Evolutionary conservation across 1,139 yeast species (phyloP).

Genomic region (Sugiyamaella sp.): DNA sequence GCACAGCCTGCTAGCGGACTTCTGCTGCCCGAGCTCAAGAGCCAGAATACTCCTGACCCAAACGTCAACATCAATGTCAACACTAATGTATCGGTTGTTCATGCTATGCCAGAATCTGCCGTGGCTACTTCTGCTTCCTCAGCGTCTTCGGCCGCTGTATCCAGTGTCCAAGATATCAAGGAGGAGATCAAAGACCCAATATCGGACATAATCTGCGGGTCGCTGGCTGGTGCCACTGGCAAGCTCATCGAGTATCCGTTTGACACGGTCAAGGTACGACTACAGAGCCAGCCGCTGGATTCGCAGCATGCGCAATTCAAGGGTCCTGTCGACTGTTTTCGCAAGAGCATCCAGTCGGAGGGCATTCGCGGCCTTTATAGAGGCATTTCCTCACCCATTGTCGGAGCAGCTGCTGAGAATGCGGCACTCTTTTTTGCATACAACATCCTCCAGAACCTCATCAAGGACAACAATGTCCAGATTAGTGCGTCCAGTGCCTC

Average conservation of each 20-base stretch:
- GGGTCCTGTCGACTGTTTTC: slow-evolving; percentile 64
- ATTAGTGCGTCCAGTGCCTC: slow-evolving; percentile 22
- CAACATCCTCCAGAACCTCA: slow-evolving; percentile 49
- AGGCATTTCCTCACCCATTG: slow-evolving; percentile 74
- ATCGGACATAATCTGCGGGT: slow-evolving; percentile 42
- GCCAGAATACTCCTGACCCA: no score
- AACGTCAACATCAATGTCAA: no score
- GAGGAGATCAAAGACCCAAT: slow-evolving; percentile 14
- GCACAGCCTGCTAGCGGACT: no score
- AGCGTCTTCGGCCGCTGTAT: neutral
- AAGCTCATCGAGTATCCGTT: slow-evolving; percentile 88
- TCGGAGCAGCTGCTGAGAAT: slow-evolving; percentile 88
- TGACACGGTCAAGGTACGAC: slow-evolving; percentile 86
- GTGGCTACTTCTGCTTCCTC: no score
- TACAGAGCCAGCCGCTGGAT: slow-evolving; percentile 67
- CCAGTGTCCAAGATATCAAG: neutral
- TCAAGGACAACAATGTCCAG: slow-evolving; percentile 29
- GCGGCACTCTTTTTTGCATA: slow-evolving; percentile 71
- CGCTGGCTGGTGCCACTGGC: slow-evolving; percentile 76
- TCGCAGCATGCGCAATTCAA: slow-evolving; percentile 44
- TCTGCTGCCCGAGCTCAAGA: no score
- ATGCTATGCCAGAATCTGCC: no score
- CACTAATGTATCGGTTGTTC: no score
- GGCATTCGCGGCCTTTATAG: slow-evolving; percentile 67
- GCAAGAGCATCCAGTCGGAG: slow-evolving; percentile 61